Conservation (phyloP, 495 filamentous ascomycete species). For the Margaritispora aquatica region DNA sequence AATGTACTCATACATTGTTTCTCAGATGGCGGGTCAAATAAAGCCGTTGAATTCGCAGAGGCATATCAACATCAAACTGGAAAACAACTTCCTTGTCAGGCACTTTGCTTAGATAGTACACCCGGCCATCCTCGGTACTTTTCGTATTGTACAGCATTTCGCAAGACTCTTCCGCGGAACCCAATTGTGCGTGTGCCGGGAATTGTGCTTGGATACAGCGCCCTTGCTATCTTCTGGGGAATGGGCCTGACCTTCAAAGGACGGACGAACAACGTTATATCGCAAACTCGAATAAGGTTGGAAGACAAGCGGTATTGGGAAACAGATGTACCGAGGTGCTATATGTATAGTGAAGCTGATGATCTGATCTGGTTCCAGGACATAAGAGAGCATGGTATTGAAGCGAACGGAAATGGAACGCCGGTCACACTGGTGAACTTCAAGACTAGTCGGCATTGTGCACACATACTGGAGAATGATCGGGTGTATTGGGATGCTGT, state of each 20-base stretch:
- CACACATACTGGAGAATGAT: conserved; percentile 16
- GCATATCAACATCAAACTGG: conserved; percentile 7
- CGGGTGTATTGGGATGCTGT: conserved; percentile 1
- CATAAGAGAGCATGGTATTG: conserved; percentile 25
- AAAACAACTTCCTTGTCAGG: conserved; percentile 17
- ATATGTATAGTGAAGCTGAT: conserved; percentile 31
- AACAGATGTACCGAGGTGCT: conserved; percentile 6
- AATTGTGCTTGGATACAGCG: conserved; percentile 11
- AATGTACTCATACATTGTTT: conserved; percentile 31
- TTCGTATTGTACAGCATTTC: conserved; percentile 22
- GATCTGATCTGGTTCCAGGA: conserved; percentile 28
- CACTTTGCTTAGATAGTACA: conserved; percentile 28
- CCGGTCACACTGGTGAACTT: conserved; percentile 25
- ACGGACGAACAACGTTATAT: conserved; percentile 25
- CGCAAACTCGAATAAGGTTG: conserved; percentile 23
- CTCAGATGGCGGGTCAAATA: conserved; percentile 34
- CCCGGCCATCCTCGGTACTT: conserved; percentile 21
- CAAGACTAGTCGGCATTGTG: conserved; percentile 26
- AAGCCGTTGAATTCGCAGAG: conserved; percentile 28
- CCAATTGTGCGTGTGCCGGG: conserved; percentile 15
- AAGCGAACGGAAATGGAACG: conserved; percentile 9
- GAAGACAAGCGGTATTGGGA: conserved; percentile 20
- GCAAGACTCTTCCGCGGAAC: conserved; percentile 17
- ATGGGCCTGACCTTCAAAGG: conserved; percentile 22
- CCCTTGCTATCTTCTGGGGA: conserved; percentile 22